These are phyloP conservation scores for Macrolepiota fuliginosa DNA, from an alignment of 768 basidiomycete genomes.

Conservation along the genomic window DNA sequence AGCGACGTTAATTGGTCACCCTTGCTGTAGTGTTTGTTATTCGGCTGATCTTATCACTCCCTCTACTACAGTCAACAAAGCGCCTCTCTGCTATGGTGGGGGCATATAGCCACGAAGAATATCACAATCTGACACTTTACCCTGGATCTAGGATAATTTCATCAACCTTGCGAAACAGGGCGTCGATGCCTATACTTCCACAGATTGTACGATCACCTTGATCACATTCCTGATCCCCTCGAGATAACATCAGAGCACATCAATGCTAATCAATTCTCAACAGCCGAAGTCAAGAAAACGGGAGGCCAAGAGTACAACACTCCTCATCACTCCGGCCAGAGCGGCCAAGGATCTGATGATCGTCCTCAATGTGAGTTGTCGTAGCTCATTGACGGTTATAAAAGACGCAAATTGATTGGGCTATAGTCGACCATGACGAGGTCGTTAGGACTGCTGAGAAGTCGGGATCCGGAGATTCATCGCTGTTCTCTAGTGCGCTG, in stretches of 20 bases:
- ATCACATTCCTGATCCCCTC: neutral
- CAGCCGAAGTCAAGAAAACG: constrained; percentile 49
- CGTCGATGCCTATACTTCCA: constrained; percentile 48
- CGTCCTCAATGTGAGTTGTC: constrained; percentile 29
- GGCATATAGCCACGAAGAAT: too few species aligned
- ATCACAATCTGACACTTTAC: neutral
- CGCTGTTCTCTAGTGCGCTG: constrained; percentile 56
- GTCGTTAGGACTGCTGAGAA: constrained; percentile 53
- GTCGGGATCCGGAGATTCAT: constrained; percentile 55
- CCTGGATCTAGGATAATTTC: neutral
- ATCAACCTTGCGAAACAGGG: constrained; percentile 66
- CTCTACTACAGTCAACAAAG: neutral
- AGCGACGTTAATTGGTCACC: neutral
- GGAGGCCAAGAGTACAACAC: constrained; percentile 66
- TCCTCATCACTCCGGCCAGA: constrained; percentile 43
- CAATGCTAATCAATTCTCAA: constrained; percentile 17
- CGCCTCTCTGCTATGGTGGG: neutral
- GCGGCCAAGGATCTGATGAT: constrained; percentile 16
- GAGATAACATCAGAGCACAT: constrained; percentile 14
- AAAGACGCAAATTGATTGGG: neutral
- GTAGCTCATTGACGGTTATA: neutral
- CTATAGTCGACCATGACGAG: constrained; percentile 31
- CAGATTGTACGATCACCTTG: constrained; percentile 36
- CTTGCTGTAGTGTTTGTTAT: neutral
- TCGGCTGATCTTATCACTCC: neutral